Evolutionary conservation across 164 flowering plant species (phyloP).

Genomic region (Piper longum): DNA sequence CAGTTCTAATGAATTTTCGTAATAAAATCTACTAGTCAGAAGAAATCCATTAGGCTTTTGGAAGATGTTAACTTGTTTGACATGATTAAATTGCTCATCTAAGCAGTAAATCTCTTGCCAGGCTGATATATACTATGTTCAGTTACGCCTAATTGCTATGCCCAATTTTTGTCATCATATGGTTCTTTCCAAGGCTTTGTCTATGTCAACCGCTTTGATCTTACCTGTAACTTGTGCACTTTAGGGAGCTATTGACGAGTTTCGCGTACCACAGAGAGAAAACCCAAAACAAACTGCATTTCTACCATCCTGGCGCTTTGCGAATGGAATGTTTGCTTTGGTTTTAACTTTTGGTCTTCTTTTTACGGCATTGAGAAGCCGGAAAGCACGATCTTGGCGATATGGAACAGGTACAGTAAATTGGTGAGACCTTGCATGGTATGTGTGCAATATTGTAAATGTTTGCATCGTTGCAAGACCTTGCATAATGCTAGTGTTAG

Average conservation of each 20-base stretch:
- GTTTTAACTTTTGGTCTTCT: conserved; percentile 93
- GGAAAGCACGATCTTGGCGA: conserved; percentile 95
- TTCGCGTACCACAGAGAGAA: conserved; percentile 65
- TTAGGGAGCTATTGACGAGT: conserved; percentile 87
- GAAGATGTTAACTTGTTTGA: too few relatives aligned
- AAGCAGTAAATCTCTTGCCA: too few relatives aligned
- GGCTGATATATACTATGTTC: background rate
- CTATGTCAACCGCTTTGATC: background rate
- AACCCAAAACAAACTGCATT: conserved; percentile 44
- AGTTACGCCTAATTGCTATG: background rate
- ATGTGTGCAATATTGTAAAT: background rate
- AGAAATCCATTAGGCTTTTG: too few relatives aligned
- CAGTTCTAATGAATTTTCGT: too few relatives aligned
- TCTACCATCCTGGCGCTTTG: conserved; percentile 73
- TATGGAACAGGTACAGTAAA: conserved; percentile 66
- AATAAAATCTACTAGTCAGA: too few relatives aligned
- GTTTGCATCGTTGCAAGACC: background rate
- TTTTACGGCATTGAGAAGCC: conserved; percentile 71
- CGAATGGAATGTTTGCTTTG: conserved; percentile 94
- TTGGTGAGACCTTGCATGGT: too few relatives aligned
- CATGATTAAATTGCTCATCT: too few relatives aligned
- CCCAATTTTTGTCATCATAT: too few relatives aligned
- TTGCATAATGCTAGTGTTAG: background rate
- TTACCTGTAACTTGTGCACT: conserved; percentile 4
- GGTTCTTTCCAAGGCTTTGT: too few relatives aligned